phyloP scores from a whole-genome alignment of 1,284 basidiomycete genomes.

The Stygiomarasmius scandens region DNA sequence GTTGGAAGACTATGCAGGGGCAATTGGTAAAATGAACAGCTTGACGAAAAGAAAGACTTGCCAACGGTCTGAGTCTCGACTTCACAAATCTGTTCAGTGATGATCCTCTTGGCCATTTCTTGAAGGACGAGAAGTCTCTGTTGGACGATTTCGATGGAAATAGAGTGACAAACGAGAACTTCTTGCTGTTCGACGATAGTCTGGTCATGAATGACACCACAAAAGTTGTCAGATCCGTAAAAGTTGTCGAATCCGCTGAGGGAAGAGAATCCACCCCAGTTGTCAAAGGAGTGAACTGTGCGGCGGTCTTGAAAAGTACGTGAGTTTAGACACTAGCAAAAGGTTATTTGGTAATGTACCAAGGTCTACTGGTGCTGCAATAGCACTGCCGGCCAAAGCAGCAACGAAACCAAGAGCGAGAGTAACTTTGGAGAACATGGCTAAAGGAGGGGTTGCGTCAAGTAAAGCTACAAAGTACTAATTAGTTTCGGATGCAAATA shows the following conservation, averaged over 20 bases:
- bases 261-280: conserved; percentile 16
- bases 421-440: conserved; percentile 12
- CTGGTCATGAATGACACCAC: conserved; percentile 17
- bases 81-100: conserved; percentile 35
- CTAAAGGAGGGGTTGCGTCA: conserved; percentile 1
- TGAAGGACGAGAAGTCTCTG: conserved; percentile 30
- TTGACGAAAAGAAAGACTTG: neutral
- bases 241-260: conserved; percentile 25
- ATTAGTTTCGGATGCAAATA: neutral
- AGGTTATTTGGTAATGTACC: no score
- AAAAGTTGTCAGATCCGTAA: conserved; percentile 20
- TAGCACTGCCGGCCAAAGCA: conserved; percentile 3
- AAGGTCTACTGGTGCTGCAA: conserved; percentile 9
- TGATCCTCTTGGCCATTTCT: conserved; percentile 35
- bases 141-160: conserved; percentile 27
- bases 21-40: neutral
- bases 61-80: conserved; percentile 34
- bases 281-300: conserved; percentile 7
- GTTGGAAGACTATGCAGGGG: conserved; percentile 11
- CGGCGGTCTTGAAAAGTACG: conserved; percentile 5
- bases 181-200: conserved; percentile 19
- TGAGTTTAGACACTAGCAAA: no score
- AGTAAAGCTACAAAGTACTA: neutral
- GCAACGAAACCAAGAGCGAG: conserved; percentile 6
- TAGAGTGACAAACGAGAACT: conserved; percentile 25